phyloP scores from a whole-genome alignment of 148 eudicot genomes.

The Limonium bicolor region DNA sequence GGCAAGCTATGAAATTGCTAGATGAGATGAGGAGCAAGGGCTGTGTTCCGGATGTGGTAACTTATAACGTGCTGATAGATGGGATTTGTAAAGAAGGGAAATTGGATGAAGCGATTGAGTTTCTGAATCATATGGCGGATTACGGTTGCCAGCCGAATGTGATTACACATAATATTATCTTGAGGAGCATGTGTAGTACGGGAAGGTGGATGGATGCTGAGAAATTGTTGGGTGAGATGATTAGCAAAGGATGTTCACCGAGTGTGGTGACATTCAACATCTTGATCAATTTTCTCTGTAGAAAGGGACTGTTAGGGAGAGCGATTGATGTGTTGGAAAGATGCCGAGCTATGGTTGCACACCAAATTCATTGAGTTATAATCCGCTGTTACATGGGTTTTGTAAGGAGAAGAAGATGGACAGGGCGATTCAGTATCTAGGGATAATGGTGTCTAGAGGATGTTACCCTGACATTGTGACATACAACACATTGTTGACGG shows the following conservation, averaged over 20 bases:
- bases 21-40: conserved; percentile 72
- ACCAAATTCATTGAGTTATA: conserved; percentile 55
- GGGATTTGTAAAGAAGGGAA: conserved; percentile 69
- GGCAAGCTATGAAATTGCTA: conserved; percentile 52
- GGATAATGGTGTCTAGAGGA: conserved; percentile 50
- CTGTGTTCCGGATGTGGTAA: conserved; percentile 58
- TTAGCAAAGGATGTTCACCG: conserved; percentile 45
- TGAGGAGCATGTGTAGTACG: conserved; percentile 44
- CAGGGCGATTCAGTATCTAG: conserved; percentile 51
- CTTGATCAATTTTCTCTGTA: conserved; percentile 49
- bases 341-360: conserved; percentile 53
- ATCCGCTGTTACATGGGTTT: conserved; percentile 54
- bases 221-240: conserved; percentile 48
- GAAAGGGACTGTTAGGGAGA: conserved; percentile 46
- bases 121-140: conserved; percentile 34
- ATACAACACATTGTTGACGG: conserved; percentile 50
- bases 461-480: conserved; percentile 71
- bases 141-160: conserved; percentile 60
- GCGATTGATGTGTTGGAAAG: conserved; percentile 52
- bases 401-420: conserved; percentile 67
- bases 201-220: conserved; percentile 66
- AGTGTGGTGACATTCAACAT: conserved; percentile 57
- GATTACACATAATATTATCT: conserved; percentile 40
- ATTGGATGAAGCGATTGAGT: conserved; percentile 47
- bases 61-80: conserved; percentile 58